A percentile compares a stretch with the other conserved stretches of the same genome.
Evolutionary conservation across 2,329 filamentous ascomycete species (phyloP).

Genomic region (Talaromyces verruculosus): DNA sequence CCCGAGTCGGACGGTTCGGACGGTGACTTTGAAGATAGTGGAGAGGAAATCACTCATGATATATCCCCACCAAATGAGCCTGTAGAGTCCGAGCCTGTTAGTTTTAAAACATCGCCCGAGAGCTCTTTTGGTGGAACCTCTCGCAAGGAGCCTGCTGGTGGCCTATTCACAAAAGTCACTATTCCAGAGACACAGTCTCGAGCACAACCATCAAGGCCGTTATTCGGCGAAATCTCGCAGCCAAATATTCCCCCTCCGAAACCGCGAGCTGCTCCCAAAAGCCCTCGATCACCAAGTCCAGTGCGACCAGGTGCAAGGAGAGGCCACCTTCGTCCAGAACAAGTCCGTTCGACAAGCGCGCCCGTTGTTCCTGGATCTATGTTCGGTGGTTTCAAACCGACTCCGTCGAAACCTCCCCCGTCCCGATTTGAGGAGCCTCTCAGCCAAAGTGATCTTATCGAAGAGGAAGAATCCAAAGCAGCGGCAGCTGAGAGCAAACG

Average conservation of each 20-base stretch:
- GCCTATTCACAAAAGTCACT: slow-evolving; percentile 42
- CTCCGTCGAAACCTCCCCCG: slow-evolving; percentile 3
- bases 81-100: slow-evolving; percentile 33
- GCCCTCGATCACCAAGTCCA: slow-evolving; percentile 49
- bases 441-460: slow-evolving; percentile 27
- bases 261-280: slow-evolving; percentile 33
- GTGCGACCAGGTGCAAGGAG: slow-evolving; percentile 36
- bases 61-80: slow-evolving; percentile 33
- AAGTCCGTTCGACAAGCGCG: slow-evolving; percentile 40
- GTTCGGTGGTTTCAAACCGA: slow-evolving; percentile 28
- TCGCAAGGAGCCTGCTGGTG: slow-evolving; percentile 40
- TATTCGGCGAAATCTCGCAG: slow-evolving; percentile 49
- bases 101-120: slow-evolving; percentile 44
- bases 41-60: slow-evolving; percentile 48
- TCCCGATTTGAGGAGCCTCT: slow-evolving; percentile 22
- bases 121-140: slow-evolving; percentile 45
- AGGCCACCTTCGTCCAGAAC: slow-evolving; percentile 34
- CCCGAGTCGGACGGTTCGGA: slow-evolving; percentile 38
- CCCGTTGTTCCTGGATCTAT: slow-evolving; percentile 39
- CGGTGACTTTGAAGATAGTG: slow-evolving; percentile 49
- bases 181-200: slow-evolving; percentile 32
- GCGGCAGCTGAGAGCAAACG: slow-evolving; percentile 35
- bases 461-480: slow-evolving; percentile 32
- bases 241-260: slow-evolving; percentile 41
- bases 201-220: slow-evolving; percentile 29